Evolutionary conservation across 1,284 basidiomycete genomes (phyloP).

Genomic region (Trichosporon faecale): DNA sequence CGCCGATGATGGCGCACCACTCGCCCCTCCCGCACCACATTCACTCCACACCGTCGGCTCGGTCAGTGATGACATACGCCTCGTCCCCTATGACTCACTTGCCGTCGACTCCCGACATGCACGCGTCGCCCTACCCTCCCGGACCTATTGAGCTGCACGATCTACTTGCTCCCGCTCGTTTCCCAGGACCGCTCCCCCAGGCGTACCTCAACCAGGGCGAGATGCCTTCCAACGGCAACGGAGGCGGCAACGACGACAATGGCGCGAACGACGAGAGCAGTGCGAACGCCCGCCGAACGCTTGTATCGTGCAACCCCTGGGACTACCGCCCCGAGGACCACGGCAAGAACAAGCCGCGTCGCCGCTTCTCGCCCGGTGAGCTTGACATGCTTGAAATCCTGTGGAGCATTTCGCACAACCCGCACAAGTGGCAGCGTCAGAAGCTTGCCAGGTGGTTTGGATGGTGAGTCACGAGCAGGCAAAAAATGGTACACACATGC

Average conservation of each 20-base stretch:
- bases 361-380: conserved; percentile 27
- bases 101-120: conserved; percentile 25
- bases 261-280: conserved; percentile 14
- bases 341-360: conserved; percentile 29
- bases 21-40: conserved; percentile 16
- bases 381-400: conserved; percentile 31
- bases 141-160: conserved; percentile 27
- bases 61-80: conserved; percentile 21
- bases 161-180: conserved; percentile 22
- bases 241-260: conserved; percentile 14
- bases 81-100: conserved; percentile 26
- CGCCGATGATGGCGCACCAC: conserved; percentile 15
- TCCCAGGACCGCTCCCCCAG: conserved; percentile 24
- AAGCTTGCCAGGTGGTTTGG: conserved; percentile 33
- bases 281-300: conserved; percentile 18
- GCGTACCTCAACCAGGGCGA: conserved; percentile 27
- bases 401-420: conserved; percentile 29
- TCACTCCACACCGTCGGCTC: conserved; percentile 19
- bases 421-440: conserved; percentile 31
- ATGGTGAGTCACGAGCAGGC: conserved; percentile 17
- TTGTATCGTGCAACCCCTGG: conserved; percentile 29
- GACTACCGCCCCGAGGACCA: conserved; percentile 28
- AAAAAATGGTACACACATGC: not conserved
- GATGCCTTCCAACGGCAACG: conserved; percentile 18
- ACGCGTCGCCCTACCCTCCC: conserved; percentile 21